Evolutionary conservation across 2,329 filamentous ascomycete species (phyloP).

Genomic region (Madurella fahalii): DNA sequence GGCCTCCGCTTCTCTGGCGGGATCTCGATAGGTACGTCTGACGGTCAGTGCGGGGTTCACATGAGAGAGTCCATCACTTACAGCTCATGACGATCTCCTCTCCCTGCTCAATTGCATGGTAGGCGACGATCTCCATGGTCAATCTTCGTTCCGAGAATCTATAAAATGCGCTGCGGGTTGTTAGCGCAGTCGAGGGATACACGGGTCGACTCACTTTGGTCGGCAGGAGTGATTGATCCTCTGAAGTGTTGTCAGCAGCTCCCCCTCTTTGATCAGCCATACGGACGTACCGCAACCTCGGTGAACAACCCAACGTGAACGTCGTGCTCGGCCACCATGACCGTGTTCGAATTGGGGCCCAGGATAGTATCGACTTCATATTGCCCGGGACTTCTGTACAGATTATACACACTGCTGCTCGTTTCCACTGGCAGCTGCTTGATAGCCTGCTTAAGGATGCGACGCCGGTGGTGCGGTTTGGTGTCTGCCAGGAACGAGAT

Average conservation of each 20-base stretch:
- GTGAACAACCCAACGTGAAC: slow-evolving; percentile 26
- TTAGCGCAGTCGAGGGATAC: not conserved
- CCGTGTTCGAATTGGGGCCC: slow-evolving; percentile 21
- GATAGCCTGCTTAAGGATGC: slow-evolving; percentile 23
- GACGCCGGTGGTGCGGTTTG: slow-evolving; percentile 22
- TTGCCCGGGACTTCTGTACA: slow-evolving; percentile 10
- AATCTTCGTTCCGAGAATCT: slow-evolving; percentile 22
- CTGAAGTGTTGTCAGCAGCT: slow-evolving; percentile 11
- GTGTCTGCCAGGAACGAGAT: slow-evolving; percentile 16
- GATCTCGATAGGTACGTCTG: slow-evolving; percentile 25
- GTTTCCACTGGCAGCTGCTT: slow-evolving; percentile 19
- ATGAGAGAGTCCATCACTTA: slow-evolving; percentile 10
- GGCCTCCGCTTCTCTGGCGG: slow-evolving; percentile 14
- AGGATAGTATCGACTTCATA: slow-evolving; percentile 25
- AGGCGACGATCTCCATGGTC: slow-evolving; percentile 27
- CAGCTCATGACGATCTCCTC: slow-evolving; percentile 32
- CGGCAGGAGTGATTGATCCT: slow-evolving; percentile 29
- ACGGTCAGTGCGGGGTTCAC: not conserved
- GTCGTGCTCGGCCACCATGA: slow-evolving; percentile 16
- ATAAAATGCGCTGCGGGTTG: slow-evolving; percentile 19
- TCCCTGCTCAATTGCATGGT: slow-evolving; percentile 26
- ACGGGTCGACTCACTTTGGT: slow-evolving; percentile 25
- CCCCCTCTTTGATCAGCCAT: not conserved
- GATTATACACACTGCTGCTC: not conserved
- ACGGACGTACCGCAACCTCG: slow-evolving; percentile 25